phyloP scores from a whole-genome alignment of 2,329 filamentous ascomycete species.

The Drechslerella dactyloides region DNA sequence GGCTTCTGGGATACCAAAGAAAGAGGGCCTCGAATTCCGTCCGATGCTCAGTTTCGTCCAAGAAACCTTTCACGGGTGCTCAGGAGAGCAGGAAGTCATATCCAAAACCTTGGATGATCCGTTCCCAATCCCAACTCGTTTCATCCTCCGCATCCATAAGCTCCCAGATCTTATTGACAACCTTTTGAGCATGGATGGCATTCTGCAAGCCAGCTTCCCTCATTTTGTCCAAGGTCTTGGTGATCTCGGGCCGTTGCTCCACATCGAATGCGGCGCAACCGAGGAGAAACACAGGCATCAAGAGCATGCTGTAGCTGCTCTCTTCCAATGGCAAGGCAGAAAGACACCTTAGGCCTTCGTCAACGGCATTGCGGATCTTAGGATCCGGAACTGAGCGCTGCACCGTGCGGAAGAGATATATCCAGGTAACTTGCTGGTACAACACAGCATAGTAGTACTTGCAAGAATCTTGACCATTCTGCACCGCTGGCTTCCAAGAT shows the following conservation, averaged over 20 bases:
- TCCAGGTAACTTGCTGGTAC: constrained; percentile 69
- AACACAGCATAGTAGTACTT: constrained; percentile 67
- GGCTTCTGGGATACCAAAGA: not conserved
- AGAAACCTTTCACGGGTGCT: constrained; percentile 40
- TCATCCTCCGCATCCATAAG: constrained; percentile 66
- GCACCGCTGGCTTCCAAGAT: constrained; percentile 70
- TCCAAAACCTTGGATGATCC: constrained; percentile 65
- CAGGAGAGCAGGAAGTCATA: constrained; percentile 69
- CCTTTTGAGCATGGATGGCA: constrained; percentile 64
- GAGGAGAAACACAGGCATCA: constrained; percentile 68
- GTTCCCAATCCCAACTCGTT: constrained; percentile 69
- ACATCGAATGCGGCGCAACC: constrained; percentile 67
- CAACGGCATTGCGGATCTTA: constrained; percentile 66
- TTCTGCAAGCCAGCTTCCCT: constrained; percentile 67
- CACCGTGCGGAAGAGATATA: constrained; percentile 69
- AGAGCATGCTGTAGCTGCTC: constrained; percentile 66
- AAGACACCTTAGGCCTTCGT: constrained; percentile 66
- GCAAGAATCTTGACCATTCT: constrained; percentile 61
- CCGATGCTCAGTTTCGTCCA: not conserved
- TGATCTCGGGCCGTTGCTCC: constrained; percentile 65
- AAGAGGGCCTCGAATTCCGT: not conserved
- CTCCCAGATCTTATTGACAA: constrained; percentile 66
- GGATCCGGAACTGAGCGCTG: constrained; percentile 64
- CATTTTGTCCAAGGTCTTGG: constrained; percentile 64
- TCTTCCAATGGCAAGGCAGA: constrained; percentile 64